Evolutionary conservation across 2,329 filamentous ascomycete genomes (phyloP).

Genomic region (Zymoseptoria brevis): DNA sequence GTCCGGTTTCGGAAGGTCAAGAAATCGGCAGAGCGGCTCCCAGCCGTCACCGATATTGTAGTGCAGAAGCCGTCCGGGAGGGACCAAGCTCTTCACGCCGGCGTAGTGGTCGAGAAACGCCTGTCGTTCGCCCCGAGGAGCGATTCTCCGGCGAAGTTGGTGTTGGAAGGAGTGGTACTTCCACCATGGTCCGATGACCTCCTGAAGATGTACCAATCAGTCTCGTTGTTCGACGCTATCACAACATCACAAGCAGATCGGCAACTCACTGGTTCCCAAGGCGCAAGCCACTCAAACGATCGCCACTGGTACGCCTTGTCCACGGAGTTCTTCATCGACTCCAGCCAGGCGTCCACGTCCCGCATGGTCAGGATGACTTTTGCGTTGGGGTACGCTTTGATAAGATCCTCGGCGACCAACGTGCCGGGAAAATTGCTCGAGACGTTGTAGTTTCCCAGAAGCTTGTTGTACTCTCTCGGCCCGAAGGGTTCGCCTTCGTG

Average conservation of each 20-base stretch:
- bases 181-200: too few relatives aligned
- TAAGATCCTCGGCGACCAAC: conserved; percentile 25
- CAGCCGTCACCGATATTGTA: conserved; percentile 21
- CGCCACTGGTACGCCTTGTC: conserved; percentile 6
- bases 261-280: conserved; percentile 6
- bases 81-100: conserved; percentile 16
- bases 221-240: too few relatives aligned
- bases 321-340: conserved; percentile 7
- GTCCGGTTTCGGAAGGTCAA: conserved; percentile 17
- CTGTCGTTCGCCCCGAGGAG: too few relatives aligned
- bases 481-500: too few relatives aligned
- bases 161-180: too few relatives aligned
- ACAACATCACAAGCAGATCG: too few relatives aligned
- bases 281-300: conserved; percentile 7
- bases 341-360: conserved; percentile 31
- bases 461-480: too few relatives aligned
- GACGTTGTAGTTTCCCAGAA: too few relatives aligned
- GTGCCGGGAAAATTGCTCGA: too few relatives aligned
- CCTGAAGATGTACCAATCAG: too few relatives aligned
- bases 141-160: too few relatives aligned
- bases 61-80: conserved; percentile 22
- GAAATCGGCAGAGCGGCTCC: conserved; percentile 25
- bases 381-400: conserved; percentile 55
- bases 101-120: conserved; percentile 6
- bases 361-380: conserved; percentile 55